Evolutionary conservation across 345 rosid genomes (phyloP).

Genomic region (Brassica nigra): DNA sequence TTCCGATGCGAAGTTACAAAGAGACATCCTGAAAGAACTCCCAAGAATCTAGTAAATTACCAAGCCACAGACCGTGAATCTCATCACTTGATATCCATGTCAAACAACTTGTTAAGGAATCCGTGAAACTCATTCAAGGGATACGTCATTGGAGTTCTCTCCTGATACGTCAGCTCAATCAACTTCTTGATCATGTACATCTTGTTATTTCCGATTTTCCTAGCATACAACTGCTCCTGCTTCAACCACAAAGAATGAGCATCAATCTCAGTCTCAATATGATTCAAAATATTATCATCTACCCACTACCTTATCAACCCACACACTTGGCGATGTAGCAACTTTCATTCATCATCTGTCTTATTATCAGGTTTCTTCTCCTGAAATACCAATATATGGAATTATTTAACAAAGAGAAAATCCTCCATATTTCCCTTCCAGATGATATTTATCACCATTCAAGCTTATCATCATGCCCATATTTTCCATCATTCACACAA

Average conservation of each 20-base stretch:
- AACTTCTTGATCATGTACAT: not conserved
- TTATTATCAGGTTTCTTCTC: not conserved
- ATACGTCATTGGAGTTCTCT: not conserved
- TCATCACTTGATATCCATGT: too few species aligned
- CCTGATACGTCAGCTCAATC: not conserved
- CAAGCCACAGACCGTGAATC: too few species aligned
- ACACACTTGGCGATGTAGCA: not conserved
- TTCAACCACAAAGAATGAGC: not conserved
- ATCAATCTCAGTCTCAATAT: not conserved
- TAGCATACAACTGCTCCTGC: not conserved
- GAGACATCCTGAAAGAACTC: too few species aligned
- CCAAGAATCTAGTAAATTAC: too few species aligned
- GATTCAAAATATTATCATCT: not conserved
- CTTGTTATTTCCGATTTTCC: not conserved
- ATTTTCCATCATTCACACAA: too few species aligned
- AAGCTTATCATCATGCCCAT: not conserved
- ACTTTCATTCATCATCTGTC: not conserved
- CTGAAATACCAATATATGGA: not conserved
- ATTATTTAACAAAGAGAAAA: not conserved
- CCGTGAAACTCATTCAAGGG: too few species aligned
- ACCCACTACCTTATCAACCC: not conserved
- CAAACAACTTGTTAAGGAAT: too few species aligned
- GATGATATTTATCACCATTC: not conserved
- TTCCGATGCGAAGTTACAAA: too few species aligned
- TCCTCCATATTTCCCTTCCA: not conserved